Evolutionary conservation across 352 stramenopile genomes (phyloP).

Genomic region (Phytophthora uliginosa): DNA sequence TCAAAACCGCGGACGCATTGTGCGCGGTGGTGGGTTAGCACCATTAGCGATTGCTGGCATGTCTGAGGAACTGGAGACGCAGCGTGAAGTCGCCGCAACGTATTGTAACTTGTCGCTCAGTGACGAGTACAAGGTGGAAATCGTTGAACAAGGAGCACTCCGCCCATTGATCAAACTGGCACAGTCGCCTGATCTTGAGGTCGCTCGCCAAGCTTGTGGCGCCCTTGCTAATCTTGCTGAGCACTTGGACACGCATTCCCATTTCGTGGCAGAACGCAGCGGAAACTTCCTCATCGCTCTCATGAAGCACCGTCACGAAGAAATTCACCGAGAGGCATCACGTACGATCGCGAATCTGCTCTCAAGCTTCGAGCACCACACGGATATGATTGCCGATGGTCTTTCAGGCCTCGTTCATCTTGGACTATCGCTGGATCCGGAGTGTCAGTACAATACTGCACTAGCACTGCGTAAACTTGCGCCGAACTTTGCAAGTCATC

Average conservation of each 20-base stretch:
- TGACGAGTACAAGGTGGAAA: conserved; percentile 93
- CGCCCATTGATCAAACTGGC: conserved; percentile 86
- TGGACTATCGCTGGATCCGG: conserved; percentile 88
- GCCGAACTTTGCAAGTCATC: conserved; percentile 93
- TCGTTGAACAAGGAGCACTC: conserved; percentile 86
- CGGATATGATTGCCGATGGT: conserved; percentile 92
- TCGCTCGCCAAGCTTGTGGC: conserved; percentile 92
- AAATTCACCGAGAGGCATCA: conserved; percentile 96
- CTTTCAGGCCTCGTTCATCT: conserved; percentile 93
- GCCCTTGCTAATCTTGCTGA: conserved; percentile 96
- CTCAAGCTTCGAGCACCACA: conserved; percentile 94
- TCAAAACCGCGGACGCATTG: conserved; percentile 91
- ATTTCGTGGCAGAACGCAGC: conserved; percentile 82
- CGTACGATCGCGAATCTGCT: conserved; percentile 96
- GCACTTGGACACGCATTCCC: conserved; percentile 94
- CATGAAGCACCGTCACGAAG: conserved; percentile 88
- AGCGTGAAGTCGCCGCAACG: conserved; percentile 94
- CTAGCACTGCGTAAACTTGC: conserved; percentile 96
- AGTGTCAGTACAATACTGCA: conserved; percentile 97
- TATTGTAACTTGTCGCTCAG: conserved; percentile 96
- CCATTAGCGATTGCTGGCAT: conserved; percentile 89
- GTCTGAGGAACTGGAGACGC: conserved; percentile 94
- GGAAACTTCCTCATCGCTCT: conserved; percentile 81
- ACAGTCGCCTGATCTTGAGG: conserved; percentile 93
- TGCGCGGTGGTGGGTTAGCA: conserved; percentile 87